These are phyloP conservation scores for Pythium volutum DNA, from an alignment of 352 stramenopile species.

Conservation along the genomic window DNA sequence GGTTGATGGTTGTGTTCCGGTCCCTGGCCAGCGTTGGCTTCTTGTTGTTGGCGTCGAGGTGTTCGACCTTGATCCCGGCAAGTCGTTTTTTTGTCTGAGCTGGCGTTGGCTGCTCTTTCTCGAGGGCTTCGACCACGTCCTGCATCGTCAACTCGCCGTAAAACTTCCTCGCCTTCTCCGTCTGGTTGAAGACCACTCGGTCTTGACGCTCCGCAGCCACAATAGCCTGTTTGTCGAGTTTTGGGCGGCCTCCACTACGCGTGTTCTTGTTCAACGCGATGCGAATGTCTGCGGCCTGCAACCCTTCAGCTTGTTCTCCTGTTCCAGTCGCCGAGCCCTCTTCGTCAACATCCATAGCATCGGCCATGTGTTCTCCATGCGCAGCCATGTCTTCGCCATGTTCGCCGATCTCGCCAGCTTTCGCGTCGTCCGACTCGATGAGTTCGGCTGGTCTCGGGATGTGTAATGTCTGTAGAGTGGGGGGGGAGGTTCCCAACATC, in stretches of 20 bases:
- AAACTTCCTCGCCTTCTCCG: neutral
- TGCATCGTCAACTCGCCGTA: neutral
- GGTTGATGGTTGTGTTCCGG: neutral
- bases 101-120: neutral
- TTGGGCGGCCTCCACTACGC: neutral
- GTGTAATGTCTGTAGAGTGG: neutral
- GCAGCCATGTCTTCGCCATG: neutral
- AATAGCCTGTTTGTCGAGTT: neutral
- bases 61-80: neutral
- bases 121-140: neutral
- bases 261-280: neutral
- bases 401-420: neutral
- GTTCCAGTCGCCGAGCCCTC: too few relatives aligned
- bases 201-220: neutral
- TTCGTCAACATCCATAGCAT: too few relatives aligned
- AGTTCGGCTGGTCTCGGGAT: slow-evolving; percentile 1
- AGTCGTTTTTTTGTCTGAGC: neutral
- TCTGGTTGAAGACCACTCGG: slow-evolving; percentile 2
- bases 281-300: neutral
- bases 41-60: neutral
- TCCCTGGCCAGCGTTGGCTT: neutral
- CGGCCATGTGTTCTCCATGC: neutral
- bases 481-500: slow-evolving; percentile 1
- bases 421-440: neutral
- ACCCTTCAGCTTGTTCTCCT: neutral